Percentiles rank a stretch among this genome's conserved stretches.
Evolutionary conservation across 768 basidiomycete species (phyloP).

Genomic region (Crepidotus variabilis): DNA sequence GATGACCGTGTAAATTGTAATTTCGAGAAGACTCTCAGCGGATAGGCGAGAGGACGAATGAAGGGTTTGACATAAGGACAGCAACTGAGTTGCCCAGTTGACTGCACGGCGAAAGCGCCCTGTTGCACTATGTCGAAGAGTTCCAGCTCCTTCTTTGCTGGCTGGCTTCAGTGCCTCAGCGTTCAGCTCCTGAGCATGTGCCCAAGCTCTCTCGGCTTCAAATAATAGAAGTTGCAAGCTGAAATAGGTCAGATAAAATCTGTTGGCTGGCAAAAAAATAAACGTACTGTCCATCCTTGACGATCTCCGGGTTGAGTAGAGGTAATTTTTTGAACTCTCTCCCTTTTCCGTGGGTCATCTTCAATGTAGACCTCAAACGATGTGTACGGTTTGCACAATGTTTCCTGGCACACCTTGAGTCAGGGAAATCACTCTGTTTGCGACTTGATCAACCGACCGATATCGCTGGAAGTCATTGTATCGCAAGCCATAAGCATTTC

Average conservation of each 20-base stretch:
- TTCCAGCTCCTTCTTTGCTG: conserved; percentile 46
- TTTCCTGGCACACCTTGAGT: conserved; percentile 42
- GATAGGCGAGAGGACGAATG: conserved; percentile 49
- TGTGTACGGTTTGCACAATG: conserved; percentile 92
- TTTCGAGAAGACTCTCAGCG: conserved; percentile 61
- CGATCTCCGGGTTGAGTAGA: conserved; percentile 56
- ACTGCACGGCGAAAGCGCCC: conserved; percentile 79
- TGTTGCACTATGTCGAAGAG: conserved; percentile 71
- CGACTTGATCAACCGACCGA: conserved; percentile 42
- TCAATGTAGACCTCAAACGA: conserved; percentile 78
- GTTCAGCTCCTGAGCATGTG: conserved; percentile 79
- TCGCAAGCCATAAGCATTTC: conserved; percentile 86
- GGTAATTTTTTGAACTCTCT: conserved; percentile 87
- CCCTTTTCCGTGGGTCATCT: conserved; percentile 84
- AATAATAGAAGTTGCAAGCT: conserved; percentile 84
- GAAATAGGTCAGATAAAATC: conserved; percentile 7
- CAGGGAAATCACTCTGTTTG: neutral
- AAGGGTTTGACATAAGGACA: conserved; percentile 70
- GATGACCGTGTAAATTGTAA: conserved; percentile 73
- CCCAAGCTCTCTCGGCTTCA: conserved; percentile 91
- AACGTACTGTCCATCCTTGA: conserved; percentile 80
- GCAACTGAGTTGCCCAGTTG: conserved; percentile 72
- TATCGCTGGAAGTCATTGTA: conserved; percentile 88
- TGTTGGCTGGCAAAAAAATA: conserved; percentile 7
- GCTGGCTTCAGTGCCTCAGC: conserved; percentile 46